Conservation (phyloP, 2,329 filamentous ascomycete species). For the Didymella segeticola region DNA sequence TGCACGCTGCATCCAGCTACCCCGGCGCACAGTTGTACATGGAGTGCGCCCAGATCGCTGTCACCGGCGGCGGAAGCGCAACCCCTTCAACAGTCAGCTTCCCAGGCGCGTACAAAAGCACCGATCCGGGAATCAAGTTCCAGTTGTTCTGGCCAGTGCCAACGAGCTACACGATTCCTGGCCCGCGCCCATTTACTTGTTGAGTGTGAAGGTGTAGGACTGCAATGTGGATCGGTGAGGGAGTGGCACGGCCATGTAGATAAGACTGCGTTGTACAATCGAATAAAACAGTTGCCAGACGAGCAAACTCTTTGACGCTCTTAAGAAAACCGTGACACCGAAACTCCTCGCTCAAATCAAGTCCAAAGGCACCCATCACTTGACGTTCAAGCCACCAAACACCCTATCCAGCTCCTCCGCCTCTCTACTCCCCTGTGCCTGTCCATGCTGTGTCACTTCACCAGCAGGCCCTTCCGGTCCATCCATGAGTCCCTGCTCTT, state of each 20-base stretch:
- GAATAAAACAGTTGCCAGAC: too few species aligned
- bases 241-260: neutral
- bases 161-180: constrained; percentile 56
- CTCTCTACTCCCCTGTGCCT: constrained; percentile 52
- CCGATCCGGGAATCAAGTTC: constrained; percentile 43
- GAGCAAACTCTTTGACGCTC: neutral
- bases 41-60: constrained; percentile 45
- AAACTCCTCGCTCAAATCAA: constrained; percentile 10
- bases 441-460: constrained; percentile 25
- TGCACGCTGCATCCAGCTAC: constrained; percentile 50
- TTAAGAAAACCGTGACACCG: neutral
- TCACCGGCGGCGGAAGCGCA: constrained; percentile 33
- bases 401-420: constrained; percentile 67
- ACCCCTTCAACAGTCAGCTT: constrained; percentile 40
- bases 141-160: constrained; percentile 42
- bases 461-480: constrained; percentile 11
- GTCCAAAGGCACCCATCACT: neutral
- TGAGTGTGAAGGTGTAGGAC: constrained; percentile 22
- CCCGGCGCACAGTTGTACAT: constrained; percentile 57
- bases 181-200: constrained; percentile 58
- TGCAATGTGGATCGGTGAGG: neutral
- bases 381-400: constrained; percentile 67
- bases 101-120: constrained; percentile 39
- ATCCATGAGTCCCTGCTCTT: constrained; percentile 53
- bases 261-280: neutral